Conservation (phyloP, 1,284 basidiomycete species). For the Leccinum ponderosum region DNA sequence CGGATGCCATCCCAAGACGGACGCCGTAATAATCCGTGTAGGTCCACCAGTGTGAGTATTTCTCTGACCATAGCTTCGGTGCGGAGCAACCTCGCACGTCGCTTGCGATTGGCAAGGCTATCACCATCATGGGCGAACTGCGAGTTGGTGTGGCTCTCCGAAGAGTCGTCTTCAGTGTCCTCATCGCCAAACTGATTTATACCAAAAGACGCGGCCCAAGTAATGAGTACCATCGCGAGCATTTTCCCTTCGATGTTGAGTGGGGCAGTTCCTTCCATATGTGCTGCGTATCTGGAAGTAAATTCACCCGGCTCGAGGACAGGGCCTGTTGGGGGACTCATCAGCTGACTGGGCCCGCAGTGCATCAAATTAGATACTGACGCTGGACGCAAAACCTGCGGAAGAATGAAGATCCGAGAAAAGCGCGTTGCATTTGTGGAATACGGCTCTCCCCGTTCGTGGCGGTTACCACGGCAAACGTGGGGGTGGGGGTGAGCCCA, state of each 20-base stretch:
- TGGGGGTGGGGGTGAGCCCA: conserved; percentile 32
- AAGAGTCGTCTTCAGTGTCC: conserved; percentile 15
- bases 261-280: conserved; percentile 56
- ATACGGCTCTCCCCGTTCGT: conserved; percentile 43
- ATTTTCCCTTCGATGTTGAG: conserved; percentile 63
- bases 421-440: conserved; percentile 71
- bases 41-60: conserved; percentile 76
- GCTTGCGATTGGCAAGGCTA: conserved; percentile 22
- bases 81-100: conserved; percentile 22
- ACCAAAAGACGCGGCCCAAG: conserved; percentile 87
- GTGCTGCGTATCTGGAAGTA: conserved; percentile 61
- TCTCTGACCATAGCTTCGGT: conserved; percentile 66
- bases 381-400: conserved; percentile 79
- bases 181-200: conserved; percentile 68
- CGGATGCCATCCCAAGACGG: conserved; percentile 86
- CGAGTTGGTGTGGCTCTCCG: conserved; percentile 20
- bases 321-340: conserved; percentile 48
- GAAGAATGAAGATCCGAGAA: conserved; percentile 84
- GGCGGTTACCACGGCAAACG: conserved; percentile 24
- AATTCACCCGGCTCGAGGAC: conserved; percentile 78
- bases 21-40: conserved; percentile 74
- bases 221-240: conserved; percentile 69
- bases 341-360: not conserved
- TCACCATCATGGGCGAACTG: conserved; percentile 15
- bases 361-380: conserved; percentile 38